Conservation (phyloP, 352 stramenopile species). For the Phytophthora citrophthora region DNA sequence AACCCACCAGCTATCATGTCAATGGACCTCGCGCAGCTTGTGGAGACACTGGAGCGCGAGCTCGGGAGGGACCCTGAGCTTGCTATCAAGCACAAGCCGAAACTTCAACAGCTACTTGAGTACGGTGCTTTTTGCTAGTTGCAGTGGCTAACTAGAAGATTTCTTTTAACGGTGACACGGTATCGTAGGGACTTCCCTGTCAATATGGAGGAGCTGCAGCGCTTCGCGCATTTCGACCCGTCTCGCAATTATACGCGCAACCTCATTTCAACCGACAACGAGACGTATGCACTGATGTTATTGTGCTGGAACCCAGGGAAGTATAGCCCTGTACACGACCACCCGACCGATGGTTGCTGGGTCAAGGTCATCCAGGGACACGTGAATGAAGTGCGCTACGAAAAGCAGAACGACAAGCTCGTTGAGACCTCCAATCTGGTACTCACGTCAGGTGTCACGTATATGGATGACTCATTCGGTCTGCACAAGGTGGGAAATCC, state of each 20-base stretch:
- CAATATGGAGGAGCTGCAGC: slow-evolving; percentile 64
- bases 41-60: slow-evolving; percentile 59
- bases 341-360: slow-evolving; percentile 93
- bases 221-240: slow-evolving; percentile 85
- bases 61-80: slow-evolving; percentile 54
- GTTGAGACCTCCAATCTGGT: slow-evolving; percentile 67
- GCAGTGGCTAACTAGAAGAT: not conserved
- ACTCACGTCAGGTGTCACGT: slow-evolving; percentile 76
- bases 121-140: slow-evolving; percentile 21
- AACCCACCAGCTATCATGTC: not conserved
- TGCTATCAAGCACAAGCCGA: slow-evolving; percentile 66
- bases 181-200: slow-evolving; percentile 47
- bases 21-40: slow-evolving; percentile 56
- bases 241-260: slow-evolving; percentile 95
- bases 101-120: slow-evolving; percentile 65
- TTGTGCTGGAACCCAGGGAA: slow-evolving; percentile 94
- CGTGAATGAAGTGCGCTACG: slow-evolving; percentile 92
- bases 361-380: slow-evolving; percentile 87
- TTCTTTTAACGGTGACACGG: not conserved
- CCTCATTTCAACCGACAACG: slow-evolving; percentile 92
- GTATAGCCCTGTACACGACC: slow-evolving; percentile 93
- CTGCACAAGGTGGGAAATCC: slow-evolving; percentile 93
- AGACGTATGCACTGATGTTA: slow-evolving; percentile 94
- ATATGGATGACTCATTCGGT: slow-evolving; percentile 92
- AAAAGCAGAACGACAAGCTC: slow-evolving; percentile 45